Base-by-base conservation (phyloP, 2,329 filamentous ascomycete genomes). In the Penicillium sp. region DNA sequence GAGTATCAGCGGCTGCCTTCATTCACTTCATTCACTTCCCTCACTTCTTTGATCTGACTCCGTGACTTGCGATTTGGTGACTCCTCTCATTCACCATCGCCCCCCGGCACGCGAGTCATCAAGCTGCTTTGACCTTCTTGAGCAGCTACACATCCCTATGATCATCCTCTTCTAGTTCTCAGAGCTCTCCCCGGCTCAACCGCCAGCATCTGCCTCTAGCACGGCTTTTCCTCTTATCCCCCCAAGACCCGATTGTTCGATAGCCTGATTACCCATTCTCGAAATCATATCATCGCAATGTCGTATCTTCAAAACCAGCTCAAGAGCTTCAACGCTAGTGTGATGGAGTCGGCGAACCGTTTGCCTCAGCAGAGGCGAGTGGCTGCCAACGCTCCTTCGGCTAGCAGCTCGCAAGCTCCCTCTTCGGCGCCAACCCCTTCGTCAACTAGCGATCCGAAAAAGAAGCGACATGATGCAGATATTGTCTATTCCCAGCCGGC, bases 401-500 rank as follows among this genome's bases (percentile, higher is more conserved):
- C 87, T 84, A 39, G 84, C 86, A 36, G 85, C 81, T 42, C 88
- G 79, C 21, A 82, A 79, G 64, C 65, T 28, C 64, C 71, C 1
- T 73, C 72, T 2, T 70, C 71, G 29, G 59, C 62, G 19, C 60
- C 71, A 6, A 74, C 71, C 6, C 70, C 71, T 5, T 67, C 69
- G 11, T 59, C 69, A 23, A 46, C 63, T 44, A 51, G 55, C 52
- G 71, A 73, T 43, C 77, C 76, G 58, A 85, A 86, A 65, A 77
- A 79, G 56, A 89, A 89, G 68, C 82, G 87, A 8, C 82, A 85
- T 45, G 83, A 83, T 66, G 66, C 67, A 5, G 74, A 76, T 37
- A 73, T 75, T 37, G 72, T 90, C 49, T 93, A 87, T 75, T 92
- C 90, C 52, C 90, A 92, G 76, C 90, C 90, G 18, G 83, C 84